Percentiles rank a stretch among this genome's conserved stretches.
phyloP scores from a whole-genome alignment of 805 yeast genomes.

The Kluyveromyces wickerhamii region DNA sequence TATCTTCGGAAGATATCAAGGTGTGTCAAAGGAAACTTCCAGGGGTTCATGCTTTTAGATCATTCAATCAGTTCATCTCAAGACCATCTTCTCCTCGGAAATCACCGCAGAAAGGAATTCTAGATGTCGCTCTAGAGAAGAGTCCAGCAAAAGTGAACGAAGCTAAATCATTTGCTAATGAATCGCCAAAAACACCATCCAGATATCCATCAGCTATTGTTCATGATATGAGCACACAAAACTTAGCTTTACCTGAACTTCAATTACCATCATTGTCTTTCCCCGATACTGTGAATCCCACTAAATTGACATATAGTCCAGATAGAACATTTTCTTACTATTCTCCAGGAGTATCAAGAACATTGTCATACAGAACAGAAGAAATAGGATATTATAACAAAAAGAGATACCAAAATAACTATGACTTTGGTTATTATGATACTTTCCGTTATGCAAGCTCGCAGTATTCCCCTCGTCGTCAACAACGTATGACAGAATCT shows the following conservation, averaged over 20 bases:
- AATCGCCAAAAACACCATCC: slow-evolving; percentile 3
- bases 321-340: slow-evolving; percentile 25
- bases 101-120: neutral
- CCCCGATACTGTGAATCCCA: slow-evolving; percentile 4
- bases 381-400: slow-evolving; percentile 18
- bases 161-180: neutral
- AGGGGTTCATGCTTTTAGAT: slow-evolving; percentile 69
- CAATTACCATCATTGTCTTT: slow-evolving; percentile 6
- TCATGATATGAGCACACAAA: slow-evolving; percentile 3
- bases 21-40: slow-evolving; percentile 57
- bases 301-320: slow-evolving; percentile 20
- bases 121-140: neutral
- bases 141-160: neutral
- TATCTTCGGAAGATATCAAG: slow-evolving; percentile 60
- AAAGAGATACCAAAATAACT: slow-evolving; percentile 23
- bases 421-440: slow-evolving; percentile 19
- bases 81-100: slow-evolving; percentile 1
- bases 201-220: slow-evolving; percentile 4
- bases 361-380: slow-evolving; percentile 21
- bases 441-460: slow-evolving; percentile 13
- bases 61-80: slow-evolving; percentile 29
- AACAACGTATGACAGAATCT: slow-evolving; percentile 23
- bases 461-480: slow-evolving; percentile 25
- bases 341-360: slow-evolving; percentile 26
- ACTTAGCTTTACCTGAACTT: slow-evolving; percentile 5